Evolutionary conservation across 257 asterid species (phyloP), one percentile per base, ranked within the genome.

Genomic region (Primulina tabacum): DNA sequence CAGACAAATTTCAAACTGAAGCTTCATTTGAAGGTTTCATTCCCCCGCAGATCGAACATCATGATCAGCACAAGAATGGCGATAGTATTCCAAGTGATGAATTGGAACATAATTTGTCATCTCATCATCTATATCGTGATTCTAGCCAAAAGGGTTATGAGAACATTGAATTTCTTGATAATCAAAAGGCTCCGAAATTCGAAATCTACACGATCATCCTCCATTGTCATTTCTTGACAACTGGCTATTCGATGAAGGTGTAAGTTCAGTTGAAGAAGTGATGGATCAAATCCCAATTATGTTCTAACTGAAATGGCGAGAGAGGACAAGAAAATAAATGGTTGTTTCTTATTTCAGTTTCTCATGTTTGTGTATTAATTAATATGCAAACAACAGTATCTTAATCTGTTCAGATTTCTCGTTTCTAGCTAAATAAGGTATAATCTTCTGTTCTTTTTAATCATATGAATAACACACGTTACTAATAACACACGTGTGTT

Each of bases 231-330:
- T 78, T 77, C 86, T 90, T 50, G 98, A 90, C 76, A 90, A 90
- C 55, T 92, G 98, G 98, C 68, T 92, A 71, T 69, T 89, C 76
- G 97, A 92, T 70, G 98, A 92, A 73, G 83, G 85, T 71, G 83
- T 86, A 4, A 83, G 65, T 16, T 92, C 85, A 52, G 89, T 85
- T 20, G 96, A 80, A 73, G 91, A 86, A 68, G 79, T 68, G 7
- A 85, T 87, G 89, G 92, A 85, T 71, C 75, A 33, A 6, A 38
- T 90, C 47, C 82, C 96, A 47, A 58, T 92, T 65, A 83, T 89
- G 64, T 87, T 87, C 80, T 89, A 82, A 68, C 5, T 60, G 40
- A 20, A 35, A 24, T 21, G 6, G 8, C 3, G 1, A 12, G 20
- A 2, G 26, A 37, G 40, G 8, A 9, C 28, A n/a, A 0, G 40